These are phyloP conservation scores for Aspergillus hiratsukae DNA, from an alignment of 2,329 filamentous ascomycete genomes.

Conservation along the genomic window DNA sequence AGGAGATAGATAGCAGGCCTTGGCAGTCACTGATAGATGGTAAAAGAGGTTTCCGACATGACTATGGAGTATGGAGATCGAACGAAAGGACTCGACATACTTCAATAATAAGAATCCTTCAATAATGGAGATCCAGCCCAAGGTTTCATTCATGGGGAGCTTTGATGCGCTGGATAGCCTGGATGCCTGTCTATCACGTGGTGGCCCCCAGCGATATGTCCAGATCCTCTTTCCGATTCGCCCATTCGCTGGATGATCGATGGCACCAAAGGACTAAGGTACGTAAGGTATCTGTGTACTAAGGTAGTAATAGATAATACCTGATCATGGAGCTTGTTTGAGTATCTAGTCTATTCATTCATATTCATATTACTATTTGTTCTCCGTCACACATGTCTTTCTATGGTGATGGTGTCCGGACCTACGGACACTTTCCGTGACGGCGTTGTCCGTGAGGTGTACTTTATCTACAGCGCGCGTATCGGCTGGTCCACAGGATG, in stretches of 20 bases:
- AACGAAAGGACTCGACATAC: background rate
- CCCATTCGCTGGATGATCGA: background rate
- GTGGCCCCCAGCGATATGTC: slow-evolving; percentile 9
- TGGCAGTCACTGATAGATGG: background rate
- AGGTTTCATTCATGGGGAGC: slow-evolving; percentile 13
- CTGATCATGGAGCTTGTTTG: too few species aligned
- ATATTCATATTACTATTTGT: background rate
- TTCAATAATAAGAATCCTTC: background rate
- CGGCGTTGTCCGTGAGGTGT: background rate
- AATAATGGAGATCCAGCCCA: slow-evolving; percentile 10
- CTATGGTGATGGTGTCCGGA: background rate
- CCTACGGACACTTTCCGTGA: background rate
- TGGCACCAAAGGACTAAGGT: background rate
- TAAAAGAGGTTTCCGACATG: background rate
- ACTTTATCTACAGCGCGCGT: background rate
- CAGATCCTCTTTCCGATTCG: slow-evolving; percentile 31
- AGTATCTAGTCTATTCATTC: background rate
- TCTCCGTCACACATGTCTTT: background rate
- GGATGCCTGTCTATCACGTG: slow-evolving; percentile 16
- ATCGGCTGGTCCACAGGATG: background rate
- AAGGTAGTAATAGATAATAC: too few species aligned
- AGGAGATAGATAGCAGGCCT: background rate
- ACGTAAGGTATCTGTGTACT: too few species aligned
- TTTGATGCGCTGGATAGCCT: slow-evolving; percentile 14
- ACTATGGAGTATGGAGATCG: background rate